Evolutionary conservation across 495 filamentous ascomycete species (phyloP).

Genomic region (Talaromyces trachyspermus): DNA sequence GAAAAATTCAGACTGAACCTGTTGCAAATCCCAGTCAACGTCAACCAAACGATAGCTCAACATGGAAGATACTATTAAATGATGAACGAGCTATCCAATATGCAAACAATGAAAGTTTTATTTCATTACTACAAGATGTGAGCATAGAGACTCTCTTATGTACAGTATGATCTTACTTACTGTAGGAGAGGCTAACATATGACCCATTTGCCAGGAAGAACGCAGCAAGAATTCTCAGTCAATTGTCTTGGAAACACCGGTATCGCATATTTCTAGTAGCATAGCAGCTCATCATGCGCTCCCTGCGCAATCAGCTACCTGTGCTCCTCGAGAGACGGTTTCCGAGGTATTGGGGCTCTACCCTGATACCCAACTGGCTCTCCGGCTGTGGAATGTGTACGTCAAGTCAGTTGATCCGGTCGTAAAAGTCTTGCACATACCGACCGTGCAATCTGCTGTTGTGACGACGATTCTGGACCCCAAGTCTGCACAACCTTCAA

Average conservation of each 20-base stretch:
- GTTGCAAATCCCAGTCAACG: slow-evolving; percentile 13
- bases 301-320: not conserved
- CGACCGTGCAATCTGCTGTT: slow-evolving; percentile 36
- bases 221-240: not conserved
- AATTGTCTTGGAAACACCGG: slow-evolving; percentile 14
- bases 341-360: slow-evolving; percentile 31
- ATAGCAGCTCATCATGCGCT: slow-evolving; percentile 2
- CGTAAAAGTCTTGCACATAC: slow-evolving; percentile 57
- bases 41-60: slow-evolving; percentile 1
- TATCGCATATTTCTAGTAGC: not conserved
- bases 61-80: slow-evolving; percentile 12
- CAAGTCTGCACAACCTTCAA: slow-evolving; percentile 23
- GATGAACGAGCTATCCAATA: slow-evolving; percentile 14
- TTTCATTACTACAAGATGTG: slow-evolving; percentile 11
- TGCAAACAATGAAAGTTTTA: too few species aligned
- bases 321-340: slow-evolving; percentile 1
- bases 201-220: slow-evolving; percentile 24
- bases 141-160: not conserved
- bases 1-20: not conserved
- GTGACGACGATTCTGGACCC: slow-evolving; percentile 21
- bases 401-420: slow-evolving; percentile 56
- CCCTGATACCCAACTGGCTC: slow-evolving; percentile 54
- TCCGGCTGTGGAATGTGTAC: slow-evolving; percentile 57
- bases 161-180: not conserved
- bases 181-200: slow-evolving; percentile 2